Percentiles rank a stretch among this genome's conserved stretches.
Evolutionary conservation across 23 red algal genomes (phyloP).

Genomic region (Chondrus crispus): DNA sequence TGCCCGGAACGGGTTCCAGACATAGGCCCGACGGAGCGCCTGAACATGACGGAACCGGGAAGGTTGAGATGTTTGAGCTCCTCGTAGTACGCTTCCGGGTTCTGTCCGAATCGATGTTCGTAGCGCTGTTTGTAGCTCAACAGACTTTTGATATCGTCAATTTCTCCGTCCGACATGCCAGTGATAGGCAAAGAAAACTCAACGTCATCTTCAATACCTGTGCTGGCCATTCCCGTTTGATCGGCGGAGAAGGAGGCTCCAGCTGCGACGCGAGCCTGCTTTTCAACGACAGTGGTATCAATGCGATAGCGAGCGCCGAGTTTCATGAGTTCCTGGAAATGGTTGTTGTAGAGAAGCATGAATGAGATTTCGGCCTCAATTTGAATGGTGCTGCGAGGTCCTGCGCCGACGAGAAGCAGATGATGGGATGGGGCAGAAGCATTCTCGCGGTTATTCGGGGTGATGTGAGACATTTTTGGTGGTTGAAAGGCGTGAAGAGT

Average conservation of each 20-base stretch:
- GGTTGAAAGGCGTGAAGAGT: too few species aligned
- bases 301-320: slow-evolving; percentile 39
- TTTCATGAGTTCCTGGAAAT: slow-evolving; percentile 20
- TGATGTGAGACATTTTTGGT: too few species aligned
- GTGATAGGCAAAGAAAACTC: slow-evolving; percentile 11
- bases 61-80: not conserved
- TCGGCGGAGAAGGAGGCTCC: not conserved
- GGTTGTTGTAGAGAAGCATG: slow-evolving; percentile 19
- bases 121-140: slow-evolving; percentile 43
- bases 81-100: not conserved
- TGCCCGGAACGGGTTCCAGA: not conserved
- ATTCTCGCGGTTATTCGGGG: too few species aligned
- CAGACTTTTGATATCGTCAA: not conserved
- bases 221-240: slow-evolving; percentile 37
- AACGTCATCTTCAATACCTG: slow-evolving; percentile 18
- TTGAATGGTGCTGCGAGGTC: slow-evolving; percentile 43
- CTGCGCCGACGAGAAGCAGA: slow-evolving; percentile 34
- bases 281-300: slow-evolving; percentile 21
- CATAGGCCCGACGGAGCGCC: not conserved
- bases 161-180: not conserved
- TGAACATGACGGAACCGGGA: slow-evolving; percentile 36
- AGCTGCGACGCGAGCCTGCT: slow-evolving; percentile 11
- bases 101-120: not conserved
- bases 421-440: too few species aligned
- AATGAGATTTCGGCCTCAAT: slow-evolving; percentile 27